Percentiles rank a stretch among this genome's conserved stretches.
These are phyloP conservation scores for Diplotaxis tenuifolia DNA, from an alignment of 345 rosid genomes.

Conservation along the genomic window DNA sequence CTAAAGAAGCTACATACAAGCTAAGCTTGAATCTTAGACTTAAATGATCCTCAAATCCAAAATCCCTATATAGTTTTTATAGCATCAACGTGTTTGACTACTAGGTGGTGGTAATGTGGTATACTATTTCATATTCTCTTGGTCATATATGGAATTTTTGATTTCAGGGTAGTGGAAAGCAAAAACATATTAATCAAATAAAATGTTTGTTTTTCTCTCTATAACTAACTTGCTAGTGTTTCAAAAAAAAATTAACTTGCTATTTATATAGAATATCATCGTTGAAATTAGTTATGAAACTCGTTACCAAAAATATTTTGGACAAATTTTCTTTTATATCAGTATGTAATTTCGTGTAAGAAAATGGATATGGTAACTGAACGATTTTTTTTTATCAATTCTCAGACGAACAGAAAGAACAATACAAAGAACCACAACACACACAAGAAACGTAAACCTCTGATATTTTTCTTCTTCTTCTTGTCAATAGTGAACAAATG, in stretches of 20 bases:
- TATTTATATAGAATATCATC: neutral
- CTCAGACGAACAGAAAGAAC: constrained; percentile 17
- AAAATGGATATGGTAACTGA: constrained; percentile 23
- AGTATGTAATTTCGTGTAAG: neutral
- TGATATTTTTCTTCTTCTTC: neutral
- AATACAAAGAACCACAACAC: constrained; percentile 22
- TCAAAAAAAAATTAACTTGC: neutral
- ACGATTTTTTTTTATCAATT: neutral
- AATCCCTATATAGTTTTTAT: neutral
- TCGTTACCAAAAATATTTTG: neutral
- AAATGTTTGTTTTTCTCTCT: neutral
- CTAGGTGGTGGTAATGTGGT: too few species aligned
- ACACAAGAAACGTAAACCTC: neutral
- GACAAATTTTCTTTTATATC: neutral
- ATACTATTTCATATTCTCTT: neutral
- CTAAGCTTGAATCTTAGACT: neutral
- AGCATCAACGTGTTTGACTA: neutral
- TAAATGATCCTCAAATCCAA: neutral
- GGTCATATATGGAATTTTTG: neutral
- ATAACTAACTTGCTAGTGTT: neutral
- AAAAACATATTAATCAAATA: neutral
- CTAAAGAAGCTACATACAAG: neutral
- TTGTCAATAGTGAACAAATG: constrained; percentile 19
- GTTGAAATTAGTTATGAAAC: neutral
- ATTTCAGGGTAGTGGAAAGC: neutral